Evolutionary conservation across 1,284 basidiomycete genomes (phyloP).

Genomic region (Ceratobasidium papillatum): DNA sequence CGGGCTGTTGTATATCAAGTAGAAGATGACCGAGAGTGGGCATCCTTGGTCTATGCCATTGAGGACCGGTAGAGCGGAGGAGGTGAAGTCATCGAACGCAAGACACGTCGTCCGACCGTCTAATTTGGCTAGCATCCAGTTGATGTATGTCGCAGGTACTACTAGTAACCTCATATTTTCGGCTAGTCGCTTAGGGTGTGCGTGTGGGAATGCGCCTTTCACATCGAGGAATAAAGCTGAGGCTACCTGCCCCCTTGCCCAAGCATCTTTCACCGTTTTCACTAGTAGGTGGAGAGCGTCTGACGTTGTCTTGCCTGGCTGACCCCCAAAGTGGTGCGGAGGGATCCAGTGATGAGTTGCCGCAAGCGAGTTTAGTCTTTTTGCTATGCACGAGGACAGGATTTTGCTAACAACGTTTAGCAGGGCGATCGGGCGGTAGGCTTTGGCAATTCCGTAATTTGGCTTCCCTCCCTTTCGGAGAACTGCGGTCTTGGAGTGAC

Average conservation of each 20-base stretch:
- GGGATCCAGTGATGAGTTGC: too few species aligned
- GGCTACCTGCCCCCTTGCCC: conserved; percentile 34
- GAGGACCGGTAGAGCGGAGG: background rate
- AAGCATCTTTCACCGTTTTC: too few species aligned
- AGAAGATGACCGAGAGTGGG: conserved; percentile 28
- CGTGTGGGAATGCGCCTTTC: conserved; percentile 51
- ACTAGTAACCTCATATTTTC: conserved; percentile 50
- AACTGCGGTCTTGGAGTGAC: too few species aligned
- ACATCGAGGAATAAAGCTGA: conserved; percentile 41
- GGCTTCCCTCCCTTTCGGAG: too few species aligned
- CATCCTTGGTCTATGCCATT: too few species aligned
- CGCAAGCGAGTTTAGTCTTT: conserved; percentile 48
- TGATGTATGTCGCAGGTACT: too few species aligned
- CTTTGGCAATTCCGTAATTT: too few species aligned
- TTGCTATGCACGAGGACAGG: conserved; percentile 48
- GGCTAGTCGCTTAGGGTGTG: conserved; percentile 48
- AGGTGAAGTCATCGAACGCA: background rate
- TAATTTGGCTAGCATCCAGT: background rate
- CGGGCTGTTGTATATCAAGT: conserved; percentile 8
- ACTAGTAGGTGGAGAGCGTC: too few species aligned
- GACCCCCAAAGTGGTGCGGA: too few species aligned
- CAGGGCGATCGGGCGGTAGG: too few species aligned
- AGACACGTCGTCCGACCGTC: background rate
- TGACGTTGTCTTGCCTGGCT: too few species aligned
- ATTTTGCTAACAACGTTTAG: conserved; percentile 48